Evolutionary conservation across 2,329 filamentous ascomycete species (phyloP).

Genomic region (Penicillium crustosum): DNA sequence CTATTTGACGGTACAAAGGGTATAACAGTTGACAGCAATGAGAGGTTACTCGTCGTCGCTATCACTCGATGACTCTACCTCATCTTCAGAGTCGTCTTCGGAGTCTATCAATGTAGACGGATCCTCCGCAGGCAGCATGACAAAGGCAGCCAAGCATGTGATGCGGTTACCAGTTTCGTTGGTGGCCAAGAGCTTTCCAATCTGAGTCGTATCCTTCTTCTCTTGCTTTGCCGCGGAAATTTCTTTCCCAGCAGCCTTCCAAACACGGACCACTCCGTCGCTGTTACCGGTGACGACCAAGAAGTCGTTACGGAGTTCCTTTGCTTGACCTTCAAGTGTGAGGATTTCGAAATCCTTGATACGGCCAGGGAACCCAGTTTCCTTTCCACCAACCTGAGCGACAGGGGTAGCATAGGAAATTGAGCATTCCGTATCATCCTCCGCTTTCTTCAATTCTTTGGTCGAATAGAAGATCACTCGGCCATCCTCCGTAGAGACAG

Average conservation of each 20-base stretch:
- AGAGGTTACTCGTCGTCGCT: conserved; percentile 30
- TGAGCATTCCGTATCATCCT: conserved; percentile 51
- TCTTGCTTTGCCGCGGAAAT: conserved; percentile 20
- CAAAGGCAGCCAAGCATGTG: conserved; percentile 81
- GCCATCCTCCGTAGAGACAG: conserved; percentile 87
- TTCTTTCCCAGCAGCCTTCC: conserved; percentile 55
- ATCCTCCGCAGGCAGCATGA: conserved; percentile 66
- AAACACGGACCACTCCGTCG: conserved; percentile 80
- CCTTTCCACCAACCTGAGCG: conserved; percentile 75
- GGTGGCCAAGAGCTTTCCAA: conserved; percentile 69
- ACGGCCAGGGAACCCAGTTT: conserved; percentile 64
- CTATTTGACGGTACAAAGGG: conserved; percentile 25
- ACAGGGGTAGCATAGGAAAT: conserved; percentile 62
- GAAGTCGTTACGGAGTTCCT: conserved; percentile 40
- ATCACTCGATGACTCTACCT: conserved; percentile 32
- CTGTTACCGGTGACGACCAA: conserved; percentile 75
- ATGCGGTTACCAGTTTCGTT: conserved; percentile 87
- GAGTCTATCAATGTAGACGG: conserved; percentile 61
- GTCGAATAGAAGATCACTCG: conserved; percentile 81
- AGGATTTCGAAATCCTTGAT: conserved; percentile 87
- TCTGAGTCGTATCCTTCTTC: conserved; percentile 37
- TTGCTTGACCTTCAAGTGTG: conserved; percentile 39
- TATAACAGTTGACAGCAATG: conserved; percentile 21
- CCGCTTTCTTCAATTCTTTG: conserved; percentile 41
- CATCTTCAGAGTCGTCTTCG: conserved; percentile 48